These are phyloP conservation scores for Brassica napus DNA, from an alignment of 345 rosid genomes.

Conservation along the genomic window DNA sequence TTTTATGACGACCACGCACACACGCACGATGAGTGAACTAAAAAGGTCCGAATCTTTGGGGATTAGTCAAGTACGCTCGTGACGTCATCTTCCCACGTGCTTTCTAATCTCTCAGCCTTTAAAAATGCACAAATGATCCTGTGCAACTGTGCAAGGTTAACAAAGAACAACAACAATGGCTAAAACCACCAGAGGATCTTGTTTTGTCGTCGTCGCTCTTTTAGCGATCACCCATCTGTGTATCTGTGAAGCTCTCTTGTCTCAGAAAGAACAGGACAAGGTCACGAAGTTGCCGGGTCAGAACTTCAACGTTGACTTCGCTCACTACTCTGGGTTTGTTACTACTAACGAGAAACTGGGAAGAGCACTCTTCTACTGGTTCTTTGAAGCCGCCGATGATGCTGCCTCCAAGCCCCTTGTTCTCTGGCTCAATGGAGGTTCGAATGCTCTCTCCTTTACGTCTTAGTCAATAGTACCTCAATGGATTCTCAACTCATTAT, in stretches of 20 bases:
- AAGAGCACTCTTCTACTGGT: conserved; percentile 85
- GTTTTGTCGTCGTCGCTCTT: conserved; percentile 24
- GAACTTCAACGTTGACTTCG: conserved; percentile 59
- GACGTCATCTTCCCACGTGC: conserved; percentile 35
- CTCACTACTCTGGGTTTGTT: conserved; percentile 72
- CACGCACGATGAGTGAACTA: conserved; percentile 31
- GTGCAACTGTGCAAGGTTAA: background rate
- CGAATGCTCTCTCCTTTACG: background rate
- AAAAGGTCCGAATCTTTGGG: conserved; percentile 20
- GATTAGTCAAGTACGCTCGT: conserved; percentile 3
- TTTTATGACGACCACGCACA: conserved; percentile 10
- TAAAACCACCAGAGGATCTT: conserved; percentile 26
- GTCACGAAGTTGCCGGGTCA: conserved; percentile 72
- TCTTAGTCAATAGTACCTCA: background rate
- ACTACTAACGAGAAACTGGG: conserved; percentile 65
- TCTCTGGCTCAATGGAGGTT: conserved; percentile 94
- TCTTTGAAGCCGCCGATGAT: conserved; percentile 71
- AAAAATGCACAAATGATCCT: conserved; percentile 5
- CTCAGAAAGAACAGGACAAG: conserved; percentile 64
- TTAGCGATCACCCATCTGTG: conserved; percentile 31
- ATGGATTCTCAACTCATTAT: background rate
- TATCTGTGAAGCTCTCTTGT: conserved; percentile 32
- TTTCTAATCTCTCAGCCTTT: background rate
- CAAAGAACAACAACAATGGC: conserved; percentile 23
- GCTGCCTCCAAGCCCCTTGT: conserved; percentile 83